Percentiles rank a stretch among this genome's conserved stretches.
Conservation (phyloP, 805 yeast genomes). For the Metschnikowia dekortorum region DNA sequence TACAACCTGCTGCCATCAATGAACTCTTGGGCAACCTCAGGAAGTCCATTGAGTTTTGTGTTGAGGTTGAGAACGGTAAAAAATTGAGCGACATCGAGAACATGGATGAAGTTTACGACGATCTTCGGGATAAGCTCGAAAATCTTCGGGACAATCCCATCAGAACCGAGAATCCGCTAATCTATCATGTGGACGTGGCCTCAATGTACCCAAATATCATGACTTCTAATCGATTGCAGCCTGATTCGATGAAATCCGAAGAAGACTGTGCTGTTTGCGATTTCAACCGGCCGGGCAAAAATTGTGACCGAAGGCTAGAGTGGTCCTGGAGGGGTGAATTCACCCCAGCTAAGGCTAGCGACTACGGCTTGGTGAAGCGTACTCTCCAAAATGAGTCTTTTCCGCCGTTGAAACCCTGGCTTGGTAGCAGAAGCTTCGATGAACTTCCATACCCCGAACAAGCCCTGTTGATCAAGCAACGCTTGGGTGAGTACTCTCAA, state of each 20-base stretch:
- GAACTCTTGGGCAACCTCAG: conserved; percentile 71
- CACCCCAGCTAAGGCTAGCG: conserved; percentile 86
- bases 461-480: conserved; percentile 65
- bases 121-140: conserved; percentile 51
- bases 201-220: conserved; percentile 99
- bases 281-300: conserved; percentile 90
- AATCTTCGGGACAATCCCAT: conserved; percentile 59
- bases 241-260: conserved; percentile 94
- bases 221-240: conserved; percentile 96
- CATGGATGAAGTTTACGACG: conserved; percentile 65
- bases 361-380: conserved; percentile 83
- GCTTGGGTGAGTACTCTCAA: conserved; percentile 77
- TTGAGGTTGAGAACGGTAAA: conserved; percentile 74
- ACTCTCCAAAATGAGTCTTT: conserved; percentile 76
- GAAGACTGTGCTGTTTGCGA: conserved; percentile 97
- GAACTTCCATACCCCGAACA: conserved; percentile 77
- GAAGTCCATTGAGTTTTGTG: conserved; percentile 73
- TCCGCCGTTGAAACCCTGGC: conserved; percentile 55
- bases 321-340: conserved; percentile 99
- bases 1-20: conserved; percentile 80
- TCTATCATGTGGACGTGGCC: conserved; percentile 97
- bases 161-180: conserved; percentile 74
- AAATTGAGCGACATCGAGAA: conserved; percentile 75
- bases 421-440: conserved; percentile 62
- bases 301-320: conserved; percentile 83